Base-by-base conservation (phyloP, 2,329 filamentous ascomycete species). In the Rhynchosporium graminicola region DNA sequence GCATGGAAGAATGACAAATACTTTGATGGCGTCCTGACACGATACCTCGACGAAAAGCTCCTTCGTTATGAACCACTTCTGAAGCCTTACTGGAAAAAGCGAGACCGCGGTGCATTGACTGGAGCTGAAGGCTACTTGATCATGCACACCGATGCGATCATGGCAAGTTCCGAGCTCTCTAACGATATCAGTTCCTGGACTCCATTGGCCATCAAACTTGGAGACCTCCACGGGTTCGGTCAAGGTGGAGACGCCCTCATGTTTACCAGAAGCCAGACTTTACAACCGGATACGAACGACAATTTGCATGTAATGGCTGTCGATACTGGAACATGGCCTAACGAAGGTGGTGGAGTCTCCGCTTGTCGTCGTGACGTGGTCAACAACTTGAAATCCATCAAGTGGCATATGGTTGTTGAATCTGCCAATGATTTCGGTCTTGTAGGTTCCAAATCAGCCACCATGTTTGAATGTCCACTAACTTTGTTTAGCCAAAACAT, bases 391-490 rank as follows among this genome's bases (percentile, higher is more conserved):
- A 71, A 74, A 15, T 78, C 77, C 0, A 79, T 82, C 64, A 78
- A 78, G 64, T 80, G 79, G 75, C 79, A 82, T 62, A 80, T 82
- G 75, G 74, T 82, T 52, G 78, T 77, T 48, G 80, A 82, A 70
- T 78, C 78, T n/a, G 80, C 80, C 1, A 81, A 80, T 62, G 80
- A 82, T 64, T 82, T 79, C 66, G 80, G 80, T 36, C 71, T 81
- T 42, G 65, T 40, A 79, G 78, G 59, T 76, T 77, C 28, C 20
- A 26, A n/a, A 2, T 4, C 9, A 3, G 13, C 8, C 20, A 29
- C 36, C 15, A 46, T 28, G 1, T n/a, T 31, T 29, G 7, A 13
- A 13, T 2, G 13, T 7, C 9, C 36, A 26, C 63, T 65, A 51
- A 65, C 13, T 6, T 10, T 29, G 5, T 31, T 1, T 12, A 43